Evolutionary conservation across 441 rosid genomes (phyloP).

Genomic region (Iberis amara): DNA sequence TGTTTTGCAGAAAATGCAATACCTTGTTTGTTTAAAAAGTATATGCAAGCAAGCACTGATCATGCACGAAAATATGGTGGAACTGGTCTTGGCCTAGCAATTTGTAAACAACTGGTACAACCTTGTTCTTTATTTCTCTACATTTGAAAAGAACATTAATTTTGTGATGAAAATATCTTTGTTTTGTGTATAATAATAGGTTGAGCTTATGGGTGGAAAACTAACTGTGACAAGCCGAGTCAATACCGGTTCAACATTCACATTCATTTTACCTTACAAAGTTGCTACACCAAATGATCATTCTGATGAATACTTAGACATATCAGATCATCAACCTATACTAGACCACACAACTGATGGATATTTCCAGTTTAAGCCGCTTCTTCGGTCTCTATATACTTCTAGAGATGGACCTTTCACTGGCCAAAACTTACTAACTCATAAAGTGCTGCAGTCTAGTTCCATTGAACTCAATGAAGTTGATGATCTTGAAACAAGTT

Average conservation of each 20-base stretch:
- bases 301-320: slow-evolving; percentile 59
- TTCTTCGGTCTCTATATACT: slow-evolving; percentile 55
- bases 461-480: slow-evolving; percentile 26
- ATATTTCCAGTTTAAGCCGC: slow-evolving; percentile 73
- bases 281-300: slow-evolving; percentile 50
- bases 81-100: slow-evolving; percentile 96
- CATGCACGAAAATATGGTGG: slow-evolving; percentile 95
- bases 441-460: slow-evolving; percentile 31
- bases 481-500: slow-evolving; percentile 42
- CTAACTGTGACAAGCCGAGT: slow-evolving; percentile 82
- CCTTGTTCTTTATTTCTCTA: not conserved
- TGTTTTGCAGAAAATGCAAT: slow-evolving; percentile 64
- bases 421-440: slow-evolving; percentile 40
- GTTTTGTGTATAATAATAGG: slow-evolving; percentile 32
- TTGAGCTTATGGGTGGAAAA: slow-evolving; percentile 88
- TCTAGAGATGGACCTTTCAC: slow-evolving; percentile 53
- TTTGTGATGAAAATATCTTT: not conserved
- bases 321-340: slow-evolving; percentile 47
- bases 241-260: slow-evolving; percentile 74
- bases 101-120: slow-evolving; percentile 87
- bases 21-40: slow-evolving; percentile 74
- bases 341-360: slow-evolving; percentile 64
- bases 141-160: not conserved
- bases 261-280: slow-evolving; percentile 77
- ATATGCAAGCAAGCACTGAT: slow-evolving; percentile 95